A percentile compares a stretch with the other conserved stretches of the same genome.
Conservation (phyloP, 2,329 filamentous ascomycete species). For the Curvularia spicifera region DNA sequence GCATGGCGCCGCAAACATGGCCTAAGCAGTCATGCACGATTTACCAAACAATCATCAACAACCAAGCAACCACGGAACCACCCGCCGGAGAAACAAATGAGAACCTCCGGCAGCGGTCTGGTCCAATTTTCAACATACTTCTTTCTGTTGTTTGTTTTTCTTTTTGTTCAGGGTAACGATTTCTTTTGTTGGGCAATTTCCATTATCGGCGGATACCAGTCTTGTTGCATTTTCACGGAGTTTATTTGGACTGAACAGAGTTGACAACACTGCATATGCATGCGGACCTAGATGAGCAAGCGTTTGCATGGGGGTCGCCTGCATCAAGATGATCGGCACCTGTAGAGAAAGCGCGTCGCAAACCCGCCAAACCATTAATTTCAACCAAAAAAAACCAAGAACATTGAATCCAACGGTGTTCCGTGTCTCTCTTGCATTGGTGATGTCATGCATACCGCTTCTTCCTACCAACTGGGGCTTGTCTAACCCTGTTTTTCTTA, state of each 20-base stretch:
- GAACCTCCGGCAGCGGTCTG: constrained; percentile 11
- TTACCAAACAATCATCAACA: neutral
- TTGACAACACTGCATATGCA: constrained; percentile 6
- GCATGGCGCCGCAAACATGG: constrained; percentile 35
- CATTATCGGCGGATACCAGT: constrained; percentile 15
- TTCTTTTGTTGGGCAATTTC: constrained; percentile 10
- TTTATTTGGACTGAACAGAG: constrained; percentile 2
- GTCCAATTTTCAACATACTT: neutral
- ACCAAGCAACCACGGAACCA: neutral
- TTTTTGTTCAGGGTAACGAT: constrained; percentile 5
- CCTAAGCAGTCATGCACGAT: constrained; percentile 16
- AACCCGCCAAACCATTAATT: constrained; percentile 8
- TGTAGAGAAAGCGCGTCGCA: neutral
- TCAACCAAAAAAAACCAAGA: neutral
- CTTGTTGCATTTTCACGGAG: constrained; percentile 12
- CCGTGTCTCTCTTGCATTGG: neutral
- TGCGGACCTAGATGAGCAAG: constrained; percentile 4
- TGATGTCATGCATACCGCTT: neutral
- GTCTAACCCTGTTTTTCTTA: neutral
- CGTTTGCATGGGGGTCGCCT: constrained; percentile 4
- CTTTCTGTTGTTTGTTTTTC: constrained; percentile 1
- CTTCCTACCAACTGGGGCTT: neutral
- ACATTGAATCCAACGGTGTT: neutral
- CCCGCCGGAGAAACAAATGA: constrained; percentile 12
- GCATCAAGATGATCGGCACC: constrained; percentile 3